A percentile compares a stretch with the other conserved stretches of the same genome.
Evolutionary conservation across 2,329 filamentous ascomycete species (phyloP).

Genomic region (Neophaeococcomyces mojaviensis): DNA sequence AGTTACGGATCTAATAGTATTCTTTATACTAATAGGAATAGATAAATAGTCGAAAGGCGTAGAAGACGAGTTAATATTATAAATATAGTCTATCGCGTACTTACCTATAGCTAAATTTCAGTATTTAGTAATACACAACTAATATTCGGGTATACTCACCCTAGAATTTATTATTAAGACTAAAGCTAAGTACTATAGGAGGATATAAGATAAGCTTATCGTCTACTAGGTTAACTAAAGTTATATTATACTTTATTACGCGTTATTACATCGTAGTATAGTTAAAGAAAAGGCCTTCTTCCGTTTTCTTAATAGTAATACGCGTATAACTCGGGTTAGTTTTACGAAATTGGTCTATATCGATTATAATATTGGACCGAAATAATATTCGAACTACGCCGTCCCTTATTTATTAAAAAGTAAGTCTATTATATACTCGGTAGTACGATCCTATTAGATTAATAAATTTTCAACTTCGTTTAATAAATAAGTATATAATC

Average conservation of each 20-base stretch:
- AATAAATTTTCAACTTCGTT: slow-evolving; percentile 26
- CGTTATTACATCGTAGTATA: neutral
- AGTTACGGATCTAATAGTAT: slow-evolving; percentile 18
- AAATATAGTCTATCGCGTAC: slow-evolving; percentile 19
- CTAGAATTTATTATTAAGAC: slow-evolving; percentile 18
- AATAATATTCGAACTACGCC: slow-evolving; percentile 17
- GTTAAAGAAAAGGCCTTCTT: slow-evolving; percentile 3
- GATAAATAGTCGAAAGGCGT: slow-evolving; percentile 18
- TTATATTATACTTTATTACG: neutral
- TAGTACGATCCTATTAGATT: slow-evolving; percentile 24
- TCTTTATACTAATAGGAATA: slow-evolving; percentile 21
- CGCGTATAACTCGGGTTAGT: slow-evolving; percentile 22
- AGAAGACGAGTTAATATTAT: slow-evolving; percentile 18
- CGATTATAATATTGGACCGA: slow-evolving; percentile 25
- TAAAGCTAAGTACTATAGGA: slow-evolving; percentile 17
- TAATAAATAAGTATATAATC: slow-evolving; percentile 22
- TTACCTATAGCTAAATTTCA: slow-evolving; percentile 13
- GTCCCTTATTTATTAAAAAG: slow-evolving; percentile 28
- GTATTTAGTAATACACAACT: neutral
- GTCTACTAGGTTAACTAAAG: slow-evolving; percentile 6
- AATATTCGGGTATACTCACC: slow-evolving; percentile 11
- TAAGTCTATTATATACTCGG: slow-evolving; percentile 27
- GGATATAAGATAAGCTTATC: slow-evolving; percentile 21
- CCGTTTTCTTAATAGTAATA: slow-evolving; percentile 9
- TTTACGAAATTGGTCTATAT: slow-evolving; percentile 24